A percentile compares a stretch with the other conserved stretches of the same genome.
Evolutionary conservation across 2,329 filamentous ascomycete genomes (phyloP).

Genomic region (Aspergillus aculeatus): DNA sequence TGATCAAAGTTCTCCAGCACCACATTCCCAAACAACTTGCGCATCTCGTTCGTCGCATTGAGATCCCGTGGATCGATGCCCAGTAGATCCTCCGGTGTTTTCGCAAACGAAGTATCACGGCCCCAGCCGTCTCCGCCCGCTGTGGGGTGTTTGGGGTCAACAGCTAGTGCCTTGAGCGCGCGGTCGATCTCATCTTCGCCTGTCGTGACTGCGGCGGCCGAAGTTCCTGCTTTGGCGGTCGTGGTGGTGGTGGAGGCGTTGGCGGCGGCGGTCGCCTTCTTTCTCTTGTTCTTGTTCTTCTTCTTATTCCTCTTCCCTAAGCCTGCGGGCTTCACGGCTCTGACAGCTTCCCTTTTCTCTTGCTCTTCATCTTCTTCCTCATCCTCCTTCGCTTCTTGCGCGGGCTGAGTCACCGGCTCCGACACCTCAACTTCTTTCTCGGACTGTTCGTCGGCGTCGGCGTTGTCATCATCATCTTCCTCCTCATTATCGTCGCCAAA

Average conservation of each 20-base stretch:
- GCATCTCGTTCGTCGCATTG: conserved; percentile 90
- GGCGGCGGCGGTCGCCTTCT: conserved; percentile 43
- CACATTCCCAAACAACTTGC: conserved; percentile 66
- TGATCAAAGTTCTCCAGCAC: conserved; percentile 61
- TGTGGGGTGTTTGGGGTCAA: conserved; percentile 32
- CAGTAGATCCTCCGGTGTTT: conserved; percentile 53
- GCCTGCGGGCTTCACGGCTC: conserved; percentile 21
- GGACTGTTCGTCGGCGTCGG: conserved; percentile 38
- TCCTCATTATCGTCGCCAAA: conserved; percentile 28
- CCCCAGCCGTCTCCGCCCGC: background rate
- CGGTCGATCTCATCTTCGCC: conserved; percentile 64
- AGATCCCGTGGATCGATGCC: conserved; percentile 69
- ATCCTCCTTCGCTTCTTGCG: conserved; percentile 10
- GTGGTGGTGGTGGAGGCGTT: conserved; percentile 11
- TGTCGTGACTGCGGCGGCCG: conserved; percentile 2
- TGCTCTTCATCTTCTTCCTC: conserved; percentile 16
- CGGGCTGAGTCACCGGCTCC: conserved; percentile 13
- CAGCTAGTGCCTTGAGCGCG: conserved; percentile 59
- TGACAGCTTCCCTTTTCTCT: conserved; percentile 14
- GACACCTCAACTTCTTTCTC: conserved; percentile 18
- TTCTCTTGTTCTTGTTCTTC: conserved; percentile 64
- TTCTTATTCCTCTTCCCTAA: conserved; percentile 43
- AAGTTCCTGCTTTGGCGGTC: conserved; percentile 19
- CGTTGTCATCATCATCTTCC: conserved; percentile 41
- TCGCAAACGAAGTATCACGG: conserved; percentile 35